phyloP scores from a whole-genome alignment of 129 eudicot species.

The Oenanthe sinensis region DNA sequence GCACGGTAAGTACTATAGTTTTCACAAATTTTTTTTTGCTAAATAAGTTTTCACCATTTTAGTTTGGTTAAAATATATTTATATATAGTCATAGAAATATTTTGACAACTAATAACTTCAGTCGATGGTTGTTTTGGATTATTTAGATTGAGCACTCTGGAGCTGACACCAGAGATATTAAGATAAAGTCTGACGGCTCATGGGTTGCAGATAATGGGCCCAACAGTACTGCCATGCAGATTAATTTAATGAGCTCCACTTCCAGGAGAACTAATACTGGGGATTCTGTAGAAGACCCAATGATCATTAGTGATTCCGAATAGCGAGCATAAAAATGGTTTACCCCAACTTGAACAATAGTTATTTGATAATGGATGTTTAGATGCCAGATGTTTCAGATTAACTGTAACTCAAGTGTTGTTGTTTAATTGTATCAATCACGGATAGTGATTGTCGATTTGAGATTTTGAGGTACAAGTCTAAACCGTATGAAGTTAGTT shows the following conservation, averaged over 20 bases:
- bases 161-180: conserved; percentile 44
- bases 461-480: too few species aligned
- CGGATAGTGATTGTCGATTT: too few species aligned
- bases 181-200: conserved; percentile 44
- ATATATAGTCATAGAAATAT: neutral
- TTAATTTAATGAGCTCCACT: neutral
- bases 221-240: neutral
- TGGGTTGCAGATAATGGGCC: conserved; percentile 32
- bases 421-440: too few species aligned
- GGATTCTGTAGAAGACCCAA: neutral
- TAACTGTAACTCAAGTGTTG: too few species aligned
- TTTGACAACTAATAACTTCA: neutral
- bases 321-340: too few species aligned
- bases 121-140: neutral
- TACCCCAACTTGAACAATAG: too few species aligned
- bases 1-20: conserved; percentile 20
- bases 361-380: too few species aligned
- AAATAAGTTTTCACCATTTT: neutral
- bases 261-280: neutral
- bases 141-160: conserved; percentile 41
- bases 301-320: neutral
- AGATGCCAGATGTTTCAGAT: too few species aligned
- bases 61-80: neutral
- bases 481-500: too few species aligned
- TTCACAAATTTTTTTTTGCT: too few species aligned